phyloP scores from a whole-genome alignment of 176 grass and related monocot species.

The Stipa capillata region DNA sequence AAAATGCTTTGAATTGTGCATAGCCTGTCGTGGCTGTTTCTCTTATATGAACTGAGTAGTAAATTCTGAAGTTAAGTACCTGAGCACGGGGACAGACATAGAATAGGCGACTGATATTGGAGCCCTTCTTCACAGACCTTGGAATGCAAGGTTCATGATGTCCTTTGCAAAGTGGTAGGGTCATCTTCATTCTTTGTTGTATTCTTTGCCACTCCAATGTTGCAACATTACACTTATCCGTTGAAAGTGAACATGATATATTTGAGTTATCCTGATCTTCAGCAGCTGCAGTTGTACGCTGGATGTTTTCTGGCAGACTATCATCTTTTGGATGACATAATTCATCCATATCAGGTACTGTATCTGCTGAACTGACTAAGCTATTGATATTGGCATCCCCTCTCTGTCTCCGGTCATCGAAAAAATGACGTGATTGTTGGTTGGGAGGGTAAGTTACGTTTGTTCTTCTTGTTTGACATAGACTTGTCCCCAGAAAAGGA shows the following conservation, averaged over 20 bases:
- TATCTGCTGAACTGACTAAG: conserved; percentile 20
- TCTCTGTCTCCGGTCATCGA: conserved; percentile 28
- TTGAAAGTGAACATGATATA: conserved; percentile 12
- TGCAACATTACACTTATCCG: conserved; percentile 43
- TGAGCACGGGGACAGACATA: conserved; percentile 95
- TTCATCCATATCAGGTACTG: neutral
- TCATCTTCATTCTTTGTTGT: conserved; percentile 93
- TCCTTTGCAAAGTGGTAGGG: conserved; percentile 79
- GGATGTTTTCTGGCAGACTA: conserved; percentile 12
- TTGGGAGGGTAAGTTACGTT: conserved; percentile 54
- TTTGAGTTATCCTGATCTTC: conserved; percentile 32
- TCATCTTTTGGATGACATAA: conserved; percentile 4
- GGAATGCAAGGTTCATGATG: conserved; percentile 94
- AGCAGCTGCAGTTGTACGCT: conserved; percentile 13
- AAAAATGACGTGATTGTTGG: conserved; percentile 93
- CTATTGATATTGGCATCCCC: conserved; percentile 11
- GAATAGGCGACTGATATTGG: conserved; percentile 76
- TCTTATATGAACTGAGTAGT: neutral
- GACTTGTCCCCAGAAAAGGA: conserved; percentile 30
- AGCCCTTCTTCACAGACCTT: conserved; percentile 92
- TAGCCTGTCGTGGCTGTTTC: neutral
- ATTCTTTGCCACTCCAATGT: conserved; percentile 80
- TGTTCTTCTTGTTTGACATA: conserved; percentile 48
- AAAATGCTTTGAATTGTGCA: neutral
- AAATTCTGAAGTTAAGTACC: conserved; percentile 39